Evolutionary conservation across 441 rosid species (phyloP).

Genomic region (Erysimum cheiri): DNA sequence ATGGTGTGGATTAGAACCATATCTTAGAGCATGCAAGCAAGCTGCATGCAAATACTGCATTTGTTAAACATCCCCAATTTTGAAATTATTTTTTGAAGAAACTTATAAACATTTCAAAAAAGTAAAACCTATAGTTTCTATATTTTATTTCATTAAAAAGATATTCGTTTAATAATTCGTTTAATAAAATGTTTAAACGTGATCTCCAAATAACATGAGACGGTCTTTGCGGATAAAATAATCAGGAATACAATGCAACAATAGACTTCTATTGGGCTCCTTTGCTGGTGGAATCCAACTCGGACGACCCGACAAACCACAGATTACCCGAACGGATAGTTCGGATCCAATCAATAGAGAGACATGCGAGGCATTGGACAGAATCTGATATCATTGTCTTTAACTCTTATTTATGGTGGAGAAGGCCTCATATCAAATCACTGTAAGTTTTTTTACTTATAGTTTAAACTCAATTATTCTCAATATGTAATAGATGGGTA

Average conservation of each 20-base stretch:
- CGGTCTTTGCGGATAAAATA: background rate
- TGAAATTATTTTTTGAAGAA: background rate
- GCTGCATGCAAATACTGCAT: background rate
- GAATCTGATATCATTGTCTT: slow-evolving; percentile 63
- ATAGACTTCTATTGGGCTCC: slow-evolving; percentile 74
- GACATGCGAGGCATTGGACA: slow-evolving; percentile 69
- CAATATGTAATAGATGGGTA: background rate
- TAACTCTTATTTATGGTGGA: slow-evolving; percentile 75
- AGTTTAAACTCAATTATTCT: background rate
- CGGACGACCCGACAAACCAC: slow-evolving; percentile 64
- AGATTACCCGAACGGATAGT: slow-evolving; percentile 58
- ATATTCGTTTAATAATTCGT: no score
- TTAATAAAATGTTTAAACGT: background rate
- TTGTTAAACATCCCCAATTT: background rate
- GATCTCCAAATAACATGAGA: slow-evolving; percentile 1
- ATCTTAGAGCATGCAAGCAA: background rate
- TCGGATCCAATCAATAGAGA: slow-evolving; percentile 61
- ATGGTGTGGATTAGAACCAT: background rate
- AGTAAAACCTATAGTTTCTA: background rate
- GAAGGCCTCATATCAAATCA: slow-evolving; percentile 55
- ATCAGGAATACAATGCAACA: slow-evolving; percentile 64
- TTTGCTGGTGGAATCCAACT: slow-evolving; percentile 69
- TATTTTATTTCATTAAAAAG: no score
- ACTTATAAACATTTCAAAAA: background rate
- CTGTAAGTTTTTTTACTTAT: slow-evolving; percentile 52